These are phyloP conservation scores for Saccharomycopsis sp. DNA, from an alignment of 805 yeast species.

Conservation along the genomic window DNA sequence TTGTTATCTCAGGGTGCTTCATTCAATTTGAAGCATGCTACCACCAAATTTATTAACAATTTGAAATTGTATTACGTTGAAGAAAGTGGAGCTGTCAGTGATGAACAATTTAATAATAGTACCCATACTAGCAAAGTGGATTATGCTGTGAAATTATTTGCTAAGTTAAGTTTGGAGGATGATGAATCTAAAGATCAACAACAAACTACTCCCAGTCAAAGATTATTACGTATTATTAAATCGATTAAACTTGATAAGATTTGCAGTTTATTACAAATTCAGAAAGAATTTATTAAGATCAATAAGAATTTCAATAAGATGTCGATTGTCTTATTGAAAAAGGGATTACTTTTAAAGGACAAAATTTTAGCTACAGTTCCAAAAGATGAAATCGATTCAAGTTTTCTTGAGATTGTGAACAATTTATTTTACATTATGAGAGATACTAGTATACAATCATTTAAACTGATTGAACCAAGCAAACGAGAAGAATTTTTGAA, in stretches of 20 bases:
- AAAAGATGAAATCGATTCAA: background rate
- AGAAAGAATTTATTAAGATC: conserved; percentile 18
- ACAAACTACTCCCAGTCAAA: background rate
- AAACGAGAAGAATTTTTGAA: conserved; percentile 8
- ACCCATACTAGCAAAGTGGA: conserved; percentile 2
- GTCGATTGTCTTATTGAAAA: conserved; percentile 12
- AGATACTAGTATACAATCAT: conserved; percentile 13
- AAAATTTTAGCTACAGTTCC: background rate
- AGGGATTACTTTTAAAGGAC: conserved; percentile 17
- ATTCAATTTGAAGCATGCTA: conserved; percentile 8
- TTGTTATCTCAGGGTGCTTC: conserved; percentile 17
- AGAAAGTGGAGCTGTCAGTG: conserved; percentile 7
- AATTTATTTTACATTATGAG: conserved; percentile 18
- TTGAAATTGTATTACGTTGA: conserved; percentile 14
- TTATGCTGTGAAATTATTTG: conserved; percentile 9
- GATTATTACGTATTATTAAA: conserved; percentile 5
- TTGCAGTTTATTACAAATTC: conserved; percentile 17
- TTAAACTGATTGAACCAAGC: conserved; percentile 11
- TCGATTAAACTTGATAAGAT: conserved; percentile 9
- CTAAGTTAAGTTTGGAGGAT: conserved; percentile 1
- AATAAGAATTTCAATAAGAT: conserved; percentile 12
- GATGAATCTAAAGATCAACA: background rate
- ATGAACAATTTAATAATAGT: background rate
- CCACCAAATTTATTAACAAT: conserved; percentile 10
- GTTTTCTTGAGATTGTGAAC: conserved; percentile 16